These are phyloP conservation scores for Cymbopogon flexuosus DNA, from an alignment of 202 grass and related monocot genomes.

Conservation along the genomic window DNA sequence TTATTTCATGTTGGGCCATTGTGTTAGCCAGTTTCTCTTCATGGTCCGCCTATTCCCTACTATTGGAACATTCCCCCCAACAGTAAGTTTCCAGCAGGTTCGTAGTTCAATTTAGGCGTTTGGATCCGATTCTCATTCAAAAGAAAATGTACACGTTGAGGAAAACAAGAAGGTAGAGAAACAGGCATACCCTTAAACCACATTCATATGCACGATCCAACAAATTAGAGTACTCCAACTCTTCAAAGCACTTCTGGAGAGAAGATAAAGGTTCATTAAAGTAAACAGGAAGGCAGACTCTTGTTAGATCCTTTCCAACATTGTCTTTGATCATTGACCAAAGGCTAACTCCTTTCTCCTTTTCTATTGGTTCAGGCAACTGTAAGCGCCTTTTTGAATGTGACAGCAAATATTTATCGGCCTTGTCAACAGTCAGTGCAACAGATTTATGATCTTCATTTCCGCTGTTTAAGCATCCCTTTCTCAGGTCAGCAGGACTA, in stretches of 20 bases:
- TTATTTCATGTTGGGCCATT: neutral
- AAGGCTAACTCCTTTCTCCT: slow-evolving; percentile 74
- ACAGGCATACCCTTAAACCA: slow-evolving; percentile 58
- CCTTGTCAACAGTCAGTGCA: slow-evolving; percentile 25
- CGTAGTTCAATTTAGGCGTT: neutral
- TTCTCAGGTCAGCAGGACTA: slow-evolving; percentile 37
- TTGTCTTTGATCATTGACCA: slow-evolving; percentile 94
- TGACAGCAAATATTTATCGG: slow-evolving; percentile 27
- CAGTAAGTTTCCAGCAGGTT: neutral
- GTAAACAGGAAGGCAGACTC: slow-evolving; percentile 77
- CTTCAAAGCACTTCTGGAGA: slow-evolving; percentile 84
- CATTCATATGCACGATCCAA: slow-evolving; percentile 68
- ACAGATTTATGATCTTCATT: slow-evolving; percentile 23
- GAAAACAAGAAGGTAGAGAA: slow-evolving; percentile 21
- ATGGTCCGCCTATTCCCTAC: neutral
- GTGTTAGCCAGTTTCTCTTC: neutral
- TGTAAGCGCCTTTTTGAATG: slow-evolving; percentile 43
- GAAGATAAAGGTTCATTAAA: slow-evolving; percentile 75
- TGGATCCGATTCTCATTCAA: neutral
- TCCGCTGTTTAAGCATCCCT: slow-evolving; percentile 31
- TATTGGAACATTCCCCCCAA: neutral
- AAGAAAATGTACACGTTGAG: neutral
- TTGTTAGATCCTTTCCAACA: slow-evolving; percentile 85
- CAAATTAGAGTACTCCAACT: slow-evolving; percentile 72
- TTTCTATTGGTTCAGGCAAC: slow-evolving; percentile 64